Percentiles rank a stretch among this genome's conserved stretches.
phyloP scores from a whole-genome alignment of 83 land plant species.

The Diphasiastrum complanatum region DNA sequence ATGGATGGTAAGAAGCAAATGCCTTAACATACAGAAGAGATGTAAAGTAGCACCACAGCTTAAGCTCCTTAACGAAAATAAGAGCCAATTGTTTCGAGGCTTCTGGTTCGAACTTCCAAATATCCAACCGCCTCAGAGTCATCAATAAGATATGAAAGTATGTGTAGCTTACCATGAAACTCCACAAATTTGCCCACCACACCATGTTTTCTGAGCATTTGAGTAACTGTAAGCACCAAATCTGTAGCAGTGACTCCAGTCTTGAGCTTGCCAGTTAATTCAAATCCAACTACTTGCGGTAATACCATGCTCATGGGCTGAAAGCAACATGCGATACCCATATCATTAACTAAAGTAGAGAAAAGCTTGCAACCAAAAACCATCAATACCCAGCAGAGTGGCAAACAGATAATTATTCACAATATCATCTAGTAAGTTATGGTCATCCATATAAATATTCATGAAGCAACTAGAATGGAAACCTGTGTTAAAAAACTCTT shows the following conservation, averaged over 20 bases:
- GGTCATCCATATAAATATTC: no score
- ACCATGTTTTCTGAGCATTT: constrained; percentile 97
- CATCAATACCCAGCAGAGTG: no score
- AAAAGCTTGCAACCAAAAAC: no score
- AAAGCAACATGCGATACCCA: constrained; percentile 8
- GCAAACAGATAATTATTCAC: no score
- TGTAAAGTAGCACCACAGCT: no score
- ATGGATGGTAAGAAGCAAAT: no score
- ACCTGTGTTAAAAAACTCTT: not conserved
- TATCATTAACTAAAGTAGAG: no score
- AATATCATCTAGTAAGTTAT: no score
- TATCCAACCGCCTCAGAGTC: not conserved
- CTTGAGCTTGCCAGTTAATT: constrained; percentile 66
- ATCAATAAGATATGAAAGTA: not conserved
- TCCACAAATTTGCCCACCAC: constrained; percentile 99
- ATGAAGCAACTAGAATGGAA: not conserved
- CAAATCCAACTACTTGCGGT: constrained; percentile 96
- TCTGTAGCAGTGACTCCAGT: constrained; percentile 98
- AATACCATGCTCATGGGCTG: constrained; percentile 99
- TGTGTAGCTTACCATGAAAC: constrained; percentile 62
- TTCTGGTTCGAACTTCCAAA: no score
- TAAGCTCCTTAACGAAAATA: no score
- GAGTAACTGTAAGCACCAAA: constrained; percentile 93
- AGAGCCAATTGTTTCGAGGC: no score
- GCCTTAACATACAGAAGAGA: no score